Evolutionary conservation across 2,329 filamentous ascomycete genomes (phyloP).

Genomic region (Ascosphaera pollenicola): DNA sequence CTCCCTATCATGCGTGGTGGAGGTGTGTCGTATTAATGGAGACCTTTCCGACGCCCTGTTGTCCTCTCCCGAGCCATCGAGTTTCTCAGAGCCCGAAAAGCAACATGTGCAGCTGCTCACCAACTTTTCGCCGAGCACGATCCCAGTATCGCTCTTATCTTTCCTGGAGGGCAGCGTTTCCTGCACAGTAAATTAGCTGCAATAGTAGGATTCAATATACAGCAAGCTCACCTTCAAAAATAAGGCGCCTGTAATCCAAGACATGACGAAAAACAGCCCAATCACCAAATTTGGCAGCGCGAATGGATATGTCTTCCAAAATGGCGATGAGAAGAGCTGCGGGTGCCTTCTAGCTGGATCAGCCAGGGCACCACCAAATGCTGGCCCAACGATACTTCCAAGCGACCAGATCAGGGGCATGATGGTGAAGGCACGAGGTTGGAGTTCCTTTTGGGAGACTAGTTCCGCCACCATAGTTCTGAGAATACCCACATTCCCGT

Average conservation of each 20-base stretch:
- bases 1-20: not conserved
- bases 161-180: conserved; percentile 63
- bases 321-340: conserved; percentile 38
- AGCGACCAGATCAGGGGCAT: conserved; percentile 87
- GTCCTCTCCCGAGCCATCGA: not conserved
- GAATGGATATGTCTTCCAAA: conserved; percentile 63
- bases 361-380: conserved; percentile 68
- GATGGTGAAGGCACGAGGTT: conserved; percentile 72
- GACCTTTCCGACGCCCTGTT: not conserved
- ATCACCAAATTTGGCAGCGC: conserved; percentile 63
- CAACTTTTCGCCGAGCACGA: conserved; percentile 49
- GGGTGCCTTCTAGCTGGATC: conserved; percentile 59
- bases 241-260: conserved; percentile 48
- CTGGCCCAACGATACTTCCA: conserved; percentile 70
- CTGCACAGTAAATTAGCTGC: conserved; percentile 11
- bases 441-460: conserved; percentile 66
- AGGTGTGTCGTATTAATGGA: not conserved
- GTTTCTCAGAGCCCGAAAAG: not conserved
- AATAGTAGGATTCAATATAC: not conserved
- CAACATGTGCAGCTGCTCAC: conserved; percentile 10
- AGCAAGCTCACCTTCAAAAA: conserved; percentile 44
- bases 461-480: conserved; percentile 83
- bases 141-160: conserved; percentile 48
- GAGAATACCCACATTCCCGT: conserved; percentile 88
- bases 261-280: conserved; percentile 54